Percentiles rank a stretch among this genome's conserved stretches.
These are phyloP conservation scores for Leccinum imitatum DNA, from an alignment of 768 basidiomycete genomes.

Conservation along the genomic window DNA sequence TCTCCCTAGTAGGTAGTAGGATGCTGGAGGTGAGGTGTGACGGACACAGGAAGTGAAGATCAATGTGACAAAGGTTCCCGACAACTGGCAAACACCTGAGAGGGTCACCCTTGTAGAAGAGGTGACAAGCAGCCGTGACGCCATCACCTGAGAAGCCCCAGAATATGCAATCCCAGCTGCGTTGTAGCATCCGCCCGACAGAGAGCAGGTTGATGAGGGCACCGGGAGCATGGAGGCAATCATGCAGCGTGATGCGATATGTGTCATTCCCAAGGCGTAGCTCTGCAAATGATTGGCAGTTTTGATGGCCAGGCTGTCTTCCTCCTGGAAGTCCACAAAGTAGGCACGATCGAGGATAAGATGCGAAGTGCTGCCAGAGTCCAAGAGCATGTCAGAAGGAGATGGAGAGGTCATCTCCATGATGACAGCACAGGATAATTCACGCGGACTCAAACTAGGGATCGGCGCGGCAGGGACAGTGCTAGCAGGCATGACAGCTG, in stretches of 20 bases:
- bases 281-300: not conserved
- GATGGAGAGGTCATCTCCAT: not conserved
- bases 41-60: not conserved
- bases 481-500: not conserved
- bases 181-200: not conserved
- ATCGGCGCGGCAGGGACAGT: not conserved
- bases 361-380: not conserved
- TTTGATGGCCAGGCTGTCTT: not conserved
- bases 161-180: not conserved
- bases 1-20: not conserved
- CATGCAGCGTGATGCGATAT: not conserved
- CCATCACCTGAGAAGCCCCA: not conserved
- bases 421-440: not conserved
- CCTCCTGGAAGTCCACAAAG: not conserved
- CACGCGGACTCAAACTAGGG: not conserved
- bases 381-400: not conserved
- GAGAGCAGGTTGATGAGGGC: constrained; percentile 2
- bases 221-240: constrained; percentile 1
- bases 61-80: not conserved
- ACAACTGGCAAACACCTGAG: not conserved
- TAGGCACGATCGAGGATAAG: not conserved
- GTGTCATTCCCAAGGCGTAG: not conserved
- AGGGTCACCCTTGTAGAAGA: not conserved
- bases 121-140: fast-evolving
- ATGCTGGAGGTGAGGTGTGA: not conserved